These are phyloP conservation scores for Ceratobasidium sp. DNA, from an alignment of 1,284 basidiomycete genomes.

Conservation along the genomic window DNA sequence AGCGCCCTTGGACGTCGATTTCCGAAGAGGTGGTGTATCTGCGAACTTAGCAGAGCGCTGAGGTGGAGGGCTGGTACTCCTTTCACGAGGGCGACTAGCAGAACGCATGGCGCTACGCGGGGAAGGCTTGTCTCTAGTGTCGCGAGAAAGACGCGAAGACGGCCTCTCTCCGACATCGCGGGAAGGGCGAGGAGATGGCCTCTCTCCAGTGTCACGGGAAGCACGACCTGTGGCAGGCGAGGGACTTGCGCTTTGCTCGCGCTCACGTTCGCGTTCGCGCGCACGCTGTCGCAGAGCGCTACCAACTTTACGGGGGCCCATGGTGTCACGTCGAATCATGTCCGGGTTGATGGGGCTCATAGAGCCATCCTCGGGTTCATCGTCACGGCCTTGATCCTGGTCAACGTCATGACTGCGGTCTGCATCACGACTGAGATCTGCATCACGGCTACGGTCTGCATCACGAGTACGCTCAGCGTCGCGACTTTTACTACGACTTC, in stretches of 20 bases:
- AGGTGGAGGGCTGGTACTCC: conserved; percentile 37
- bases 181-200: conserved; percentile 11
- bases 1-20: conserved; percentile 35
- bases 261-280: conserved; percentile 42
- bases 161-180: conserved; percentile 13
- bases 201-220: conserved; percentile 11
- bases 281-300: conserved; percentile 36
- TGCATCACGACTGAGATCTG: neutral
- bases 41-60: conserved; percentile 41
- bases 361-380: conserved; percentile 6
- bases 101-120: conserved; percentile 43
- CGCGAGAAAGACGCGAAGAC: conserved; percentile 25
- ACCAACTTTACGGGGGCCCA: conserved; percentile 41
- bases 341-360: conserved; percentile 39
- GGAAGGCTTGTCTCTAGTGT: conserved; percentile 17
- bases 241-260: conserved; percentile 39
- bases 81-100: conserved; percentile 34
- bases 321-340: conserved; percentile 44
- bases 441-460: conserved; percentile 7
- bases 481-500: conserved; percentile 40
- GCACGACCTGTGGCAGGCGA: conserved; percentile 33
- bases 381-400: neutral
- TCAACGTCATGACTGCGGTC: conserved; percentile 4
- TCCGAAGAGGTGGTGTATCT: conserved; percentile 25
- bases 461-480: conserved; percentile 33